Evolutionary conservation across 345 rosid species (phyloP).

Genomic region (Salix purpurea): DNA sequence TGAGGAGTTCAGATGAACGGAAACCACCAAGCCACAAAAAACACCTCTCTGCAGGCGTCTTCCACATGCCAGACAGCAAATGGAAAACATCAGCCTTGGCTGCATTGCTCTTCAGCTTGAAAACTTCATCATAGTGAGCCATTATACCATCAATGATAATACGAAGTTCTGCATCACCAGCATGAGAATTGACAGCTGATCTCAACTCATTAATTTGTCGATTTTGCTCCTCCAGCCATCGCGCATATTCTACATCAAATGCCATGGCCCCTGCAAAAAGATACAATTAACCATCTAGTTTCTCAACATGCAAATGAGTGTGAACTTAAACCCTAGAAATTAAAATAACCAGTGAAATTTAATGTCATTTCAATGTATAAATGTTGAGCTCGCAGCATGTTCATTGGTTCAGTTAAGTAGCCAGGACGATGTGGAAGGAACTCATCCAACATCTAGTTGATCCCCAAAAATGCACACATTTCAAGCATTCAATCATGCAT

Average conservation of each 20-base stretch:
- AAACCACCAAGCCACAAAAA: slow-evolving; percentile 99
- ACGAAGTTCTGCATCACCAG: slow-evolving; percentile 91
- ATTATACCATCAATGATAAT: slow-evolving; percentile 73
- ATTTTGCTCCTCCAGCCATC: slow-evolving; percentile 94
- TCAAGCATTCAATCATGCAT: not conserved
- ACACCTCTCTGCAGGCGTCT: slow-evolving; percentile 98
- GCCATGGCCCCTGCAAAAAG: slow-evolving; percentile 84
- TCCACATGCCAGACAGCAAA: slow-evolving; percentile 98
- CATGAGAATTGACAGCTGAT: slow-evolving; percentile 89
- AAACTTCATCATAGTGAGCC: slow-evolving; percentile 91
- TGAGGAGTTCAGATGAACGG: slow-evolving; percentile 95
- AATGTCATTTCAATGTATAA: not conserved
- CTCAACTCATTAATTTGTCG: slow-evolving; percentile 84
- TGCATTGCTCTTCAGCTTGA: slow-evolving; percentile 89
- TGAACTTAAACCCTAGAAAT: not conserved
- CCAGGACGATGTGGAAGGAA: not conserved
- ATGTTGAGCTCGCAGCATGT: not conserved
- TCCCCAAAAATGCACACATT: not conserved
- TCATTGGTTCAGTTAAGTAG: not conserved
- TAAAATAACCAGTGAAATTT: not conserved
- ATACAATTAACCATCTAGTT: slow-evolving; percentile 6
- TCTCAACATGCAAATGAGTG: not conserved
- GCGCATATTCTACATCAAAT: slow-evolving; percentile 85
- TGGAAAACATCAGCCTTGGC: slow-evolving; percentile 97
- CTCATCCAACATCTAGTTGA: not conserved